These are phyloP conservation scores for Talinum fruticosum DNA, from an alignment of 148 eudicot genomes.

Conservation along the genomic window DNA sequence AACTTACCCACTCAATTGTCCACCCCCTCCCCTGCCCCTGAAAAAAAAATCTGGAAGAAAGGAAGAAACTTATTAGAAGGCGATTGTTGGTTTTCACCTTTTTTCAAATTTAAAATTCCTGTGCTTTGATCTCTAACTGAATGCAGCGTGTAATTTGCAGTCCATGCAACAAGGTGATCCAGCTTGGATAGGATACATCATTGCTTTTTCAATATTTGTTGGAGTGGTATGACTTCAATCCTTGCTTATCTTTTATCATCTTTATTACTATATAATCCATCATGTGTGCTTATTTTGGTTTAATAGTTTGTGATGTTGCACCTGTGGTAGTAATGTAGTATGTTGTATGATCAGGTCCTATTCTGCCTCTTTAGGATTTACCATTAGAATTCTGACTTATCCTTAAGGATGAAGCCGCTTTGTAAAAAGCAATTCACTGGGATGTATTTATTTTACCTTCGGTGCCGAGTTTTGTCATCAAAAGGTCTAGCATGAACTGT, in stretches of 20 bases:
- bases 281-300: not conserved
- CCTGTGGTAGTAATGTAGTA: not conserved
- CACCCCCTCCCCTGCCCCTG: not conserved
- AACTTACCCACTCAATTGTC: not conserved
- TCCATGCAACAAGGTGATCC: constrained; percentile 96
- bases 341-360: not conserved
- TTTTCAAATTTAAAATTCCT: not conserved
- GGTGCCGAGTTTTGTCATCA: not conserved
- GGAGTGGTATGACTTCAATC: constrained; percentile 78
- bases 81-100: not conserved
- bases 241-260: not conserved
- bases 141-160: constrained; percentile 46
- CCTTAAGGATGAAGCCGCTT: not conserved
- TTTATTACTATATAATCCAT: no score
- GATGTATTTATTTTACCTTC: not conserved
- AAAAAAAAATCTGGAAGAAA: not conserved
- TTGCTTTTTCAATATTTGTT: constrained; percentile 81
- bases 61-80: not conserved
- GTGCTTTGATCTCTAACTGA: not conserved
- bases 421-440: not conserved
- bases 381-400: not conserved
- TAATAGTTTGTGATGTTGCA: not conserved
- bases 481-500: not conserved
- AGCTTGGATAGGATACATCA: constrained; percentile 84
- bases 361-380: constrained; percentile 4